phyloP scores from a whole-genome alignment of 768 basidiomycete species.

The Mycena filopes region DNA sequence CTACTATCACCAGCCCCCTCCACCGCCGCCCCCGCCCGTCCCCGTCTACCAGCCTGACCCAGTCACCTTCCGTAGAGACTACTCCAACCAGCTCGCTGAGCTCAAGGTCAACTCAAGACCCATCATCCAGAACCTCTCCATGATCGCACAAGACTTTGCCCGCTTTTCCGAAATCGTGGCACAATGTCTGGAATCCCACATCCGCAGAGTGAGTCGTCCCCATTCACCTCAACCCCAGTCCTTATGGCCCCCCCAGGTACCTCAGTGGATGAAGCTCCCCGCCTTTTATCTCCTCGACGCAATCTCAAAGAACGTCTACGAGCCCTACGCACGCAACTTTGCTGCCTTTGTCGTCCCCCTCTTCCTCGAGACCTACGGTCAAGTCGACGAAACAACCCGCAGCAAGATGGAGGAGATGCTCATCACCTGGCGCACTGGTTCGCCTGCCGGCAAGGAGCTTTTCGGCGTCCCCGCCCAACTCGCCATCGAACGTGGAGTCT shows the following conservation, averaged over 20 bases:
- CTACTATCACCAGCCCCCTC: conserved; percentile 48
- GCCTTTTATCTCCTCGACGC: conserved; percentile 96
- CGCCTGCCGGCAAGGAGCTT: conserved; percentile 81
- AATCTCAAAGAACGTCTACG: conserved; percentile 95
- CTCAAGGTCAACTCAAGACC: conserved; percentile 96
- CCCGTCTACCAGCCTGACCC: conserved; percentile 67
- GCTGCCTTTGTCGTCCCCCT: conserved; percentile 82
- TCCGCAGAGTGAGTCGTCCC: conserved; percentile 83
- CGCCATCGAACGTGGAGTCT: conserved; percentile 86
- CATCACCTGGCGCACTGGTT: conserved; percentile 91
- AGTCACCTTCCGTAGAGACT: conserved; percentile 82
- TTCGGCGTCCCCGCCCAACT: conserved; percentile 86
- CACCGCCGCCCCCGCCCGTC: conserved; percentile 55
- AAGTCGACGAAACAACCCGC: conserved; percentile 85
- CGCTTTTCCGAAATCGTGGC: conserved; percentile 84
- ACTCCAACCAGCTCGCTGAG: conserved; percentile 74
- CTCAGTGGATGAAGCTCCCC: conserved; percentile 90
- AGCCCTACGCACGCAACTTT: conserved; percentile 91
- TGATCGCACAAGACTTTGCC: conserved; percentile 89
- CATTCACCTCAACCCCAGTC: conserved; percentile 49
- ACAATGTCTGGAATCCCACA: conserved; percentile 85
- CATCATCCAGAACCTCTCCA: conserved; percentile 91
- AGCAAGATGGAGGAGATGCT: conserved; percentile 99
- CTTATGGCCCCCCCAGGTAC: conserved; percentile 66
- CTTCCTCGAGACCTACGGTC: conserved; percentile 88